Base-by-base conservation (phyloP, 169 alveolate species). In the Cryptosporidium meleagridis region DNA sequence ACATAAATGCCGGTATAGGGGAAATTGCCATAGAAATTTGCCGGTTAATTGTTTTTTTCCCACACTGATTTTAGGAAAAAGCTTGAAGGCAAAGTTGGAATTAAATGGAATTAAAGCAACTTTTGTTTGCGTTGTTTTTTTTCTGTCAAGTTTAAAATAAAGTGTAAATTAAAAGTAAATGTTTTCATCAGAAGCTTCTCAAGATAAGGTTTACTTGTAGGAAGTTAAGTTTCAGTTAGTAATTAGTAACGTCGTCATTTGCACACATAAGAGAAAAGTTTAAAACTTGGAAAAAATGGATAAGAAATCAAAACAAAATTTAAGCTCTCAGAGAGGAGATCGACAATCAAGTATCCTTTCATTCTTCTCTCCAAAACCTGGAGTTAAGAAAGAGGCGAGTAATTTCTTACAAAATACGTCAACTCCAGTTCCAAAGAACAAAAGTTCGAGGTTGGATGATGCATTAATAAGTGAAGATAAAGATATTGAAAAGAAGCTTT, bases 311-410 rank as follows among this genome's bases (percentile, higher is more conserved):
- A 73, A 21, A 26, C 62, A 18, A n/a, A 65, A 37, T 26, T 52
- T 33, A 33, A 65, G 26, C 26, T 12, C 26, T 29, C 68, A 9
- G 9, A 80, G 68, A 14, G 61, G 59, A 7, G 84, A 72, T 35
- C 70, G 85, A 6, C 92, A 86, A 35, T 73, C 89, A 44, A 73
- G 89, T 26, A 65, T 86, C n/a, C 70, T 86, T 12, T 70, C 92
- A 29, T 86, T 86, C 51, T 86, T 86, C 39, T 62, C 89, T 41
- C 89, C 75, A 44, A 62, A 59, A 33, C 37, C 48, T 9, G 59
- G 59, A 9, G 67, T n/a, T 39, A 65, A 80, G 21, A 80, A 21
- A 12, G 44, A 65, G 0, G 6, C 72, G 14, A 33, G 9, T 65
- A 65, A 26, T 12, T 4, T 21, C n/a, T 31, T 7, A 14, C 37